phyloP scores from a whole-genome alignment of 192 early-diverging fungal genomes.

The Geosiphon pyriformis region DNA sequence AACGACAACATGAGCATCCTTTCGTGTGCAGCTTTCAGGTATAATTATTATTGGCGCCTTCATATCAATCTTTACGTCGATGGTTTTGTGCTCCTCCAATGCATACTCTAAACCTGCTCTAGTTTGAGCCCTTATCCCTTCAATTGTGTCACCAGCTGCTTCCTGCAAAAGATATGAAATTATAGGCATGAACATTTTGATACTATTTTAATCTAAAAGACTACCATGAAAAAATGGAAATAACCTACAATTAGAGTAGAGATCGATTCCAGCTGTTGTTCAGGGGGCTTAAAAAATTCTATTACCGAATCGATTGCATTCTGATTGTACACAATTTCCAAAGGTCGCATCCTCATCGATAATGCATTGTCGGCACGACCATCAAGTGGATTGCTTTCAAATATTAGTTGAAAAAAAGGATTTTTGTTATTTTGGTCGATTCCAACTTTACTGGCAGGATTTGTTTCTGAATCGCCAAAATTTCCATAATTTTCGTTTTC shows the following conservation, averaged over 20 bases:
- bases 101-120: constrained; percentile 79
- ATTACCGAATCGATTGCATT: constrained; percentile 65
- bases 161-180: constrained; percentile 30
- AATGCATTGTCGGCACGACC: constrained; percentile 81
- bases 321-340: constrained; percentile 89
- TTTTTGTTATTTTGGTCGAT: constrained; percentile 21
- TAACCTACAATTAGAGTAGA: constrained; percentile 49
- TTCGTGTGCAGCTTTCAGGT: constrained; percentile 58
- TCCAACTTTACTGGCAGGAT: constrained; percentile 8
- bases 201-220: too few species aligned
- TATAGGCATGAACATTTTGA: too few species aligned
- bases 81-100: constrained; percentile 80
- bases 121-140: constrained; percentile 85
- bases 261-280: constrained; percentile 66
- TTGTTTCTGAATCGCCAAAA: constrained; percentile 25
- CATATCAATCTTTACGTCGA: constrained; percentile 90
- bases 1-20: constrained; percentile 67
- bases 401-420: constrained; percentile 68
- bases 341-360: constrained; percentile 76
- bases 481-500: constrained; percentile 32
- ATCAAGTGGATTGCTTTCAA: constrained; percentile 90
- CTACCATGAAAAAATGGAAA: background rate
- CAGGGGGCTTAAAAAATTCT: constrained; percentile 79
- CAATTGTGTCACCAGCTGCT: constrained; percentile 79
- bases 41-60: constrained; percentile 94